These are phyloP conservation scores for Psilocybe subaeruginosa DNA, from an alignment of 768 basidiomycete species.

Conservation along the genomic window DNA sequence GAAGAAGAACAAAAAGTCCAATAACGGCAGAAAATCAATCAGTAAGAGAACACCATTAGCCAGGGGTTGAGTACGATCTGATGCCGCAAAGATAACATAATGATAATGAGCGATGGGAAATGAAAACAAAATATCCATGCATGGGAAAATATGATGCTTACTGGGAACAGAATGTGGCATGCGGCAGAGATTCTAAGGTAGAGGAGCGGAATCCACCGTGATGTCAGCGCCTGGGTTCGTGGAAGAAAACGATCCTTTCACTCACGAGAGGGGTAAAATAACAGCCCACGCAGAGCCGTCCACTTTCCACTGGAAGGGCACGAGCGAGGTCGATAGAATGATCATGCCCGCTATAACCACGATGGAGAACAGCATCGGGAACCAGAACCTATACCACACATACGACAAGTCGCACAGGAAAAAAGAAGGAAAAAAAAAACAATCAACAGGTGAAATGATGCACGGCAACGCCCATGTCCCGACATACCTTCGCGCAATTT, in stretches of 20 bases:
- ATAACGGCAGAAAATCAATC: slow-evolving; percentile 12
- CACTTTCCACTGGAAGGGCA: slow-evolving; percentile 59
- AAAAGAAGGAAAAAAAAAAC: slow-evolving; percentile 32
- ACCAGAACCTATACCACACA: slow-evolving; percentile 49
- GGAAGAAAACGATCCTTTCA: slow-evolving; percentile 15
- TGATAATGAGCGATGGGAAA: slow-evolving; percentile 4
- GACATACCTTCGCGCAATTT: slow-evolving; percentile 62
- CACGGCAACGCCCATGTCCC: slow-evolving; percentile 38
- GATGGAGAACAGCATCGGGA: slow-evolving; percentile 55
- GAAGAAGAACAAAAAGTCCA: background rate
- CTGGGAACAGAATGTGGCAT: slow-evolving; percentile 75
- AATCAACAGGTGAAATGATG: background rate
- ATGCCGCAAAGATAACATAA: background rate
- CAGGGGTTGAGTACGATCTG: slow-evolving; percentile 51
- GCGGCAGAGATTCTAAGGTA: slow-evolving; percentile 58
- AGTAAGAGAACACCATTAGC: slow-evolving; percentile 73
- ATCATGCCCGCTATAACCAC: slow-evolving; percentile 60
- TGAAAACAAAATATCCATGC: background rate
- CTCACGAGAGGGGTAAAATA: slow-evolving; percentile 69
- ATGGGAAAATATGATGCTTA: slow-evolving; percentile 33
- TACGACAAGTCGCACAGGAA: background rate
- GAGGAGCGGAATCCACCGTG: slow-evolving; percentile 32
- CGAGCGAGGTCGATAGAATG: slow-evolving; percentile 50
- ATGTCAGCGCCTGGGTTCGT: slow-evolving; percentile 27
- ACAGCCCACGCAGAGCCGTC: slow-evolving; percentile 69